phyloP scores from a whole-genome alignment of 768 basidiomycete species.

The Sutorius australiensis region DNA sequence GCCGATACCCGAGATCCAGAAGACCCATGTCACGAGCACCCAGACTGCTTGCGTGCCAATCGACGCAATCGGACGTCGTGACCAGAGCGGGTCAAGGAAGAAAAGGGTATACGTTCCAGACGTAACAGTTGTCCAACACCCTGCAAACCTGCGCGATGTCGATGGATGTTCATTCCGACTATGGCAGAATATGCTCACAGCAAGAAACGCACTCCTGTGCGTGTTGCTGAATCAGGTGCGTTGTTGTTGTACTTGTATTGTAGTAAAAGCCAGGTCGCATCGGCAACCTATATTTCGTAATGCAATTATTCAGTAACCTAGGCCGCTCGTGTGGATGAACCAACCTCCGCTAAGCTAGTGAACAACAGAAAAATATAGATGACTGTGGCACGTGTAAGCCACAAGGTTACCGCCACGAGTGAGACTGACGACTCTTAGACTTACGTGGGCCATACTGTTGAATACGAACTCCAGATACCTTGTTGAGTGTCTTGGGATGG shows the following conservation, averaged over 20 bases:
- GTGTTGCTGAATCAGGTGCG: conserved; percentile 44
- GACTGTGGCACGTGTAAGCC: conserved; percentile 32
- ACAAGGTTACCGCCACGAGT: conserved; percentile 8
- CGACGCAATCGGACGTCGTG: conserved; percentile 49
- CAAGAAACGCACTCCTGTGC: conserved; percentile 43
- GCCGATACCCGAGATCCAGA: conserved; percentile 58
- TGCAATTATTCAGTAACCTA: conserved; percentile 1
- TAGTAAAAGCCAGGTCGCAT: conserved; percentile 55
- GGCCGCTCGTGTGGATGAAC: neutral
- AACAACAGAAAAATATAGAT: conserved; percentile 51
- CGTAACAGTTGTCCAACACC: conserved; percentile 59
- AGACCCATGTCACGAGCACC: conserved; percentile 54
- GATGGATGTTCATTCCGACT: neutral
- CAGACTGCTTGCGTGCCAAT: conserved; percentile 59
- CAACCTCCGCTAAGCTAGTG: conserved; percentile 46
- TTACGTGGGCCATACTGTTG: conserved; percentile 53
- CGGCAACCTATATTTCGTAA: conserved; percentile 39
- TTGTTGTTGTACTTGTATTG: conserved; percentile 54
- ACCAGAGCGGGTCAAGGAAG: conserved; percentile 58
- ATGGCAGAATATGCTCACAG: conserved; percentile 37
- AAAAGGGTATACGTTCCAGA: conserved; percentile 51
- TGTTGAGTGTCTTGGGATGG: conserved; percentile 48
- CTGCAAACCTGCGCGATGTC: conserved; percentile 42
- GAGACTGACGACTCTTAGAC: conserved; percentile 14
- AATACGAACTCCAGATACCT: conserved; percentile 42